A percentile compares a stretch with the other conserved stretches of the same genome.
Conservation (phyloP, 306 rosid species). For the Fagus sylvatica region DNA sequence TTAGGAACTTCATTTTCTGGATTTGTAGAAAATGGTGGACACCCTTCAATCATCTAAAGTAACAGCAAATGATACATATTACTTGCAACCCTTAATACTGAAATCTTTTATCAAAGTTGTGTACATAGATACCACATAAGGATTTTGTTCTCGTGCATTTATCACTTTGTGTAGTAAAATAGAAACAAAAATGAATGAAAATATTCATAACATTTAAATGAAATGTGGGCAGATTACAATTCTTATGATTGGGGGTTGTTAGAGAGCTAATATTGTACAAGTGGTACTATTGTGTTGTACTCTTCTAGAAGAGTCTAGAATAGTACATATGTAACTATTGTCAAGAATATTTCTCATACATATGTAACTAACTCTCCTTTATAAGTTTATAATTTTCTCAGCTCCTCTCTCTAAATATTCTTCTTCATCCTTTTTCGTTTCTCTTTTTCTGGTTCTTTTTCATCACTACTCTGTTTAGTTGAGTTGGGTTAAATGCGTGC, state of each 20-base stretch:
- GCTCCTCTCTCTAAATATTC: too few relatives aligned
- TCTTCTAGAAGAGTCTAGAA: too few relatives aligned
- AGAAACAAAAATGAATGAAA: not conserved
- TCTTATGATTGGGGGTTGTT: not conserved
- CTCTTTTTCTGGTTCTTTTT: too few relatives aligned
- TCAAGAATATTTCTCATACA: too few relatives aligned
- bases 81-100: conserved; percentile 13
- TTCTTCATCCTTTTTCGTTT: too few relatives aligned
- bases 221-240: not conserved
- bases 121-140: not conserved
- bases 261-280: too few relatives aligned
- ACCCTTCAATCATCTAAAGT: conserved; percentile 60
- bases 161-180: not conserved
- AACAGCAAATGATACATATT: conserved; percentile 24
- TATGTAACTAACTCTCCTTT: too few relatives aligned
- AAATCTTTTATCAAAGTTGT: not conserved
- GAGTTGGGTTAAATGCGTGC: too few relatives aligned
- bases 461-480: too few relatives aligned
- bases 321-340: too few relatives aligned
- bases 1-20: conserved; percentile 57
- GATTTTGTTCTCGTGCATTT: not conserved
- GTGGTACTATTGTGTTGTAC: too few relatives aligned
- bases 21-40: conserved; percentile 40
- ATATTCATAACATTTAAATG: not conserved
- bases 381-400: too few relatives aligned